Conservation (phyloP, 2,329 filamentous ascomycete species). For the Monilinia fructigena region DNA sequence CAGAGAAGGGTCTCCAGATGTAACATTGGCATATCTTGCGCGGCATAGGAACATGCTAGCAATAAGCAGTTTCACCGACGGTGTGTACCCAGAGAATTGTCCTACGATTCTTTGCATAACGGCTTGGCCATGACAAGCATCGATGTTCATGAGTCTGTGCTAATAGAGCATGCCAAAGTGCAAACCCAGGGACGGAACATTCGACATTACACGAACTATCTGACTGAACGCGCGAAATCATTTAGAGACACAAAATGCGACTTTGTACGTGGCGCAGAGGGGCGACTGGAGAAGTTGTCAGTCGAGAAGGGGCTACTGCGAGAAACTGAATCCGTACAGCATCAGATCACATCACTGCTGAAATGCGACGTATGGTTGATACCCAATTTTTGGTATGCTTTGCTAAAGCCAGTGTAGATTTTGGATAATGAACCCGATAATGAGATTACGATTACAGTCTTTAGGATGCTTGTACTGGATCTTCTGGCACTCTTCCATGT, state of each 20-base stretch:
- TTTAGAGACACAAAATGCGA: constrained; percentile 84
- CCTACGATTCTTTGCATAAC: constrained; percentile 18
- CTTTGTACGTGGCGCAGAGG: constrained; percentile 81
- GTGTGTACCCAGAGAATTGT: constrained; percentile 51
- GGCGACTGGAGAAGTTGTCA: constrained; percentile 77
- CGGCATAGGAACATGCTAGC: constrained; percentile 80
- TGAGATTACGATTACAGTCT: constrained; percentile 93
- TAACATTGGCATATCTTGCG: constrained; percentile 80
- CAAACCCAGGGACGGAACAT: constrained; percentile 96
- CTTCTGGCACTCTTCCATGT: constrained; percentile 88
- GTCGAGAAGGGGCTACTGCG: constrained; percentile 90
- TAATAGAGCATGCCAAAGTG: constrained; percentile 55
- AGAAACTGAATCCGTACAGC: constrained; percentile 88
- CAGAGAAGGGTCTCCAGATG: constrained; percentile 85
- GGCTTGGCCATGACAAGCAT: constrained; percentile 27
- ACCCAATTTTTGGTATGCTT: background rate
- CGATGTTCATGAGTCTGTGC: constrained; percentile 35
- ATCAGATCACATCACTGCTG: constrained; percentile 79
- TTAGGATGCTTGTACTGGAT: constrained; percentile 86
- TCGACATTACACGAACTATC: constrained; percentile 83
- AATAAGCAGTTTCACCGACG: constrained; percentile 88
- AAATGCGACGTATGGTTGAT: constrained; percentile 77
- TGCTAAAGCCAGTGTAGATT: constrained; percentile 55
- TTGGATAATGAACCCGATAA: constrained; percentile 88
- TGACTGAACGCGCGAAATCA: constrained; percentile 76